Conservation (phyloP, 2,329 filamentous ascomycete species). For the Botrytis squamosa region DNA sequence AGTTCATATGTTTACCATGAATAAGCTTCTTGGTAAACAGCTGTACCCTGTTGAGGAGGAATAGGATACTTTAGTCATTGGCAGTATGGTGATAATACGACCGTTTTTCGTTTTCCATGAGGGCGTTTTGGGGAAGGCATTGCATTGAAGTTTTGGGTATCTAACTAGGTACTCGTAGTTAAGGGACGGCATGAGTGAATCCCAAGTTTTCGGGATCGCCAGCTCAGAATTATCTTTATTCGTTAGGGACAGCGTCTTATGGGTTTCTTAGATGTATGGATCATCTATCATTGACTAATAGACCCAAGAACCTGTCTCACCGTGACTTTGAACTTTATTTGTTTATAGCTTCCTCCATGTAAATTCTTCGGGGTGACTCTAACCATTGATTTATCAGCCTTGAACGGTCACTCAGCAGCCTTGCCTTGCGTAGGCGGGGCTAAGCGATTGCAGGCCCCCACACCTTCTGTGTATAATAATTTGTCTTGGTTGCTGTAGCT, state of each 20-base stretch:
- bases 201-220: neutral
- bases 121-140: conserved; percentile 18
- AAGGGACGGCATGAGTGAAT: conserved; percentile 3
- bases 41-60: conserved; percentile 78
- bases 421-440: conserved; percentile 17
- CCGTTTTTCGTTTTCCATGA: neutral
- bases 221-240: neutral
- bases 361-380: conserved; percentile 3
- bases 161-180: neutral
- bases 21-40: conserved; percentile 88
- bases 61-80: neutral
- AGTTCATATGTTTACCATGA: conserved; percentile 99
- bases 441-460: conserved; percentile 8
- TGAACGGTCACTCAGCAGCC: conserved; percentile 16
- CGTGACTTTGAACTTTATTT: neutral
- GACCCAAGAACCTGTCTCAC: neutral
- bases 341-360: neutral
- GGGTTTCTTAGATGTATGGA: neutral
- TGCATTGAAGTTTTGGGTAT: conserved; percentile 8
- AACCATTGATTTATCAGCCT: conserved; percentile 15
- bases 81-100: neutral
- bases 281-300: conserved; percentile 4
- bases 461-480: conserved; percentile 13
- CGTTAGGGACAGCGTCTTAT: neutral
- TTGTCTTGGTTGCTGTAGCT: conserved; percentile 6